Evolutionary conservation across 2,329 filamentous ascomycete genomes (phyloP).

Genomic region (Xylaria sp.): DNA sequence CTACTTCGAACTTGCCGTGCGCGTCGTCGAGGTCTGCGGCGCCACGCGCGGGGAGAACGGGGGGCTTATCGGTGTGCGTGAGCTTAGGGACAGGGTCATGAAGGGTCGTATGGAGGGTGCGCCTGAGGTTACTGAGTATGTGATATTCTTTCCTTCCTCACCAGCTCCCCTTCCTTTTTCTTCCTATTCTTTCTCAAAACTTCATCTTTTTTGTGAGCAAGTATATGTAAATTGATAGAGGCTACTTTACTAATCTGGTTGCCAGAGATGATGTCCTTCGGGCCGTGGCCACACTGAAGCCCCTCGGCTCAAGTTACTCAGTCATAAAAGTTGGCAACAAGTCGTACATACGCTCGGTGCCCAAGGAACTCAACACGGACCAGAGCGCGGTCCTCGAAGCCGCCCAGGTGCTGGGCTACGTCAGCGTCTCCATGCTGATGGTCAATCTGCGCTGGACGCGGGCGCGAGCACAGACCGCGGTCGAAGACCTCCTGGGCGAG

Average conservation of each 20-base stretch:
- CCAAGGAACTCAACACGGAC: conserved; percentile 94
- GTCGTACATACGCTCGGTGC: conserved; percentile 90
- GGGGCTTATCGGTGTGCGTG: conserved; percentile 84
- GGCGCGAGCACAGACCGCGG: conserved; percentile 85
- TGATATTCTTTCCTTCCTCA: conserved; percentile 21
- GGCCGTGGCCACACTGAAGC: conserved; percentile 86
- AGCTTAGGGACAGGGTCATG: conserved; percentile 81
- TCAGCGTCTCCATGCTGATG: conserved; percentile 89
- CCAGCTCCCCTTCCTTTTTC: not conserved
- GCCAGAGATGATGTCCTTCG: conserved; percentile 85
- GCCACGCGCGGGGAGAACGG: conserved; percentile 91
- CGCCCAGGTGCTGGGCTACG: conserved; percentile 87
- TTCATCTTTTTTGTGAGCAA: not conserved
- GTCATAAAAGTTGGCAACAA: conserved; percentile 85
- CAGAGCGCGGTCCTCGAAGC: conserved; percentile 93
- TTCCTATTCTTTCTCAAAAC: not conserved
- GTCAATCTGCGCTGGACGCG: conserved; percentile 87
- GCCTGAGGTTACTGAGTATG: conserved; percentile 81
- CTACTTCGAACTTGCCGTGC: conserved; percentile 97
- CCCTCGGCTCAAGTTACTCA: conserved; percentile 87
- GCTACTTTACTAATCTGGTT: conserved; percentile 18
- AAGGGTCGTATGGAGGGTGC: conserved; percentile 79
- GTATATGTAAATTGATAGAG: not conserved
- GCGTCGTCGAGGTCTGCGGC: conserved; percentile 91
- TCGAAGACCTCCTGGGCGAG: conserved; percentile 89